These are phyloP conservation scores for Aspergillus chevalieri DNA, from an alignment of 2,329 filamentous ascomycete genomes.

Conservation along the genomic window DNA sequence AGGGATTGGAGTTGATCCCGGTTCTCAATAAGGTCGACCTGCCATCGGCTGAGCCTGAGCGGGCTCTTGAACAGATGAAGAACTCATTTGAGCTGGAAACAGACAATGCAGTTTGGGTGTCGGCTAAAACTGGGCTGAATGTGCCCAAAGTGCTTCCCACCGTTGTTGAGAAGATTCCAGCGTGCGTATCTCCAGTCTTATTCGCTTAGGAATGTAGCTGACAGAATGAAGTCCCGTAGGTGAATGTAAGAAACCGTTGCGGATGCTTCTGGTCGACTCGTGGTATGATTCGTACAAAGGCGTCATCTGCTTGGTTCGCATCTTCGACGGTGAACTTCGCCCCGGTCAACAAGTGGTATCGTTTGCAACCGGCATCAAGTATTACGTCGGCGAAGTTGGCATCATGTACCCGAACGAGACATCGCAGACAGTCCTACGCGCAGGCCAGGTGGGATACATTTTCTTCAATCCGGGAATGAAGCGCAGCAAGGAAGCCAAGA, in stretches of 20 bases:
- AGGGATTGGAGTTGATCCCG: constrained; percentile 78
- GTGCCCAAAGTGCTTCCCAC: constrained; percentile 75
- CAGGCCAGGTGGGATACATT: constrained; percentile 93
- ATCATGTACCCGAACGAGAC: constrained; percentile 91
- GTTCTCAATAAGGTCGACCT: constrained; percentile 97
- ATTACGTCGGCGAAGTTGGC: constrained; percentile 90
- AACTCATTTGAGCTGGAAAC: constrained; percentile 82
- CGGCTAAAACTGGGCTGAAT: constrained; percentile 89
- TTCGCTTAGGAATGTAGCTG: constrained; percentile 8
- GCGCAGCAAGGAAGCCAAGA: constrained; percentile 86
- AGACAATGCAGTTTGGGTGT: constrained; percentile 68
- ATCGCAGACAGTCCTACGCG: constrained; percentile 70
- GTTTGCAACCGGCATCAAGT: constrained; percentile 80
- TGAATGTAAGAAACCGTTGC: constrained; percentile 64
- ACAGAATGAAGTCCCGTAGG: constrained; percentile 56
- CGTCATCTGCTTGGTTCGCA: constrained; percentile 79
- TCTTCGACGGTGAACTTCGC: constrained; percentile 81
- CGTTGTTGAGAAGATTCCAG: constrained; percentile 78
- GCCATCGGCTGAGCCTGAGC: constrained; percentile 76
- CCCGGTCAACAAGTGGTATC: constrained; percentile 83
- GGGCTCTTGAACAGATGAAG: constrained; percentile 79
- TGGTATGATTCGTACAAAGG: constrained; percentile 98
- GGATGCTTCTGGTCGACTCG: constrained; percentile 86
- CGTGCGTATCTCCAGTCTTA: constrained; percentile 32
- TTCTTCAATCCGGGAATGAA: constrained; percentile 99